Evolutionary conservation across 225 moss, liverwort and hornwort genomes (phyloP).

Genomic region (Takakia lepidozioides): DNA sequence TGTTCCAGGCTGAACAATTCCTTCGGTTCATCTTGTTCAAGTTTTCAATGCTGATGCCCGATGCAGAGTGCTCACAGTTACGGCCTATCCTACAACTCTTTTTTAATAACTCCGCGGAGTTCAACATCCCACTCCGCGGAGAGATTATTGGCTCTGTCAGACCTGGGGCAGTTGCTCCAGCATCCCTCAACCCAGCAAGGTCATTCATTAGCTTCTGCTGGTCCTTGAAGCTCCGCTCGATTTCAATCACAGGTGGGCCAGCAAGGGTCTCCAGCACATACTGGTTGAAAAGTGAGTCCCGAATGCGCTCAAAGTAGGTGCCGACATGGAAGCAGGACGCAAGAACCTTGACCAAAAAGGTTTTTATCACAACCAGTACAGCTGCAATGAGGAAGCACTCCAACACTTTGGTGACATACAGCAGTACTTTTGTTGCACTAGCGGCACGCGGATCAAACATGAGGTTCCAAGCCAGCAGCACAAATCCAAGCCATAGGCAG

Average conservation of each 20-base stretch:
- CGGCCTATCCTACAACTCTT: too few relatives aligned
- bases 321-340: conserved; percentile 87
- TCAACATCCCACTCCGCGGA: too few relatives aligned
- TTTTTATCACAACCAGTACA: conserved; percentile 56
- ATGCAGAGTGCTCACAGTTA: too few relatives aligned
- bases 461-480: conserved; percentile 82
- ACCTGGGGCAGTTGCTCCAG: too few relatives aligned
- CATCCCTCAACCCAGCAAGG: too few relatives aligned
- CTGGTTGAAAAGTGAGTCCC: conserved; percentile 90
- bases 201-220: too few relatives aligned
- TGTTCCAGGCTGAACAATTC: conserved; percentile 47
- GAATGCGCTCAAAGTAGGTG: conserved; percentile 88
- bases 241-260: conserved; percentile 14
- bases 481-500: conserved; percentile 79
- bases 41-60: conserved; percentile 33
- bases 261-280: conserved; percentile 79
- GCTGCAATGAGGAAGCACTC: conserved; percentile 67
- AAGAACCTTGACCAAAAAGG: conserved; percentile 70
- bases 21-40: conserved; percentile 23
- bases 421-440: conserved; percentile 28
- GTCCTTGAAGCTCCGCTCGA: conserved; percentile 4
- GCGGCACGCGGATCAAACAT: conserved; percentile 66
- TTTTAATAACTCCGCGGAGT: too few relatives aligned
- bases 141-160: too few relatives aligned
- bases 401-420: conserved; percentile 71